Evolutionary conservation across 2,329 filamentous ascomycete genomes (phyloP), one percentile per base, ranked within the genome.

Genomic region (Akanthomyces uredinophilus): DNA sequence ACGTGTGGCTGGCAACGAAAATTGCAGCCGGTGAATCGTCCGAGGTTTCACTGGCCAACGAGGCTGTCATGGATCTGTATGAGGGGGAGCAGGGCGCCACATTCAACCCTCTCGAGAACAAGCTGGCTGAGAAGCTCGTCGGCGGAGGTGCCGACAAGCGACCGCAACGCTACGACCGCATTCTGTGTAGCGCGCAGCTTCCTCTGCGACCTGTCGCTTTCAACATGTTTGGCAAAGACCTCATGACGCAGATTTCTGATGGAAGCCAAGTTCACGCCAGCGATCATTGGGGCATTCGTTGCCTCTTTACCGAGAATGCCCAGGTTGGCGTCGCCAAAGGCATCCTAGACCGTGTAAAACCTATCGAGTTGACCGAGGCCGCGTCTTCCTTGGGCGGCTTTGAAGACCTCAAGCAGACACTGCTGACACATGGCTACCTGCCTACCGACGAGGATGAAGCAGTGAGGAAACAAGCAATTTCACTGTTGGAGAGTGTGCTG

Each of bases 101-200:
- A 0, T 89, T 87, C 68, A 81, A 89, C 67, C 86, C 86, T 0
- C 72, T 73, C 2, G 72, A 73, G 6, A 90, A 90, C 66, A 70
- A 72, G 1, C 75, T 87, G 14, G 86, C 87, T 3, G 78, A 80
- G 1, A 74, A 77, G 13, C 79, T 79, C 4, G 79, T 81, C 1
- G 77, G 76, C 3, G 74, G 69, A 51, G 78, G 79, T 1, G 71
- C 76, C 52, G 78, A 83, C 53, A 80, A 80, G 65, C 77, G 84
- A 22, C 86, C 87, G 2, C 87, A 89, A 68, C 75, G 87, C 53
- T 89, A 89, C 64, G 86, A 89, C 67, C 79, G 87, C 39, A 85
- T 90, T 50, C 71, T 88, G 3, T 71, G 86, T 39, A 81, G 78
- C 50, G 70, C 83, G 6, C 67, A 71, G 18, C 71, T 83, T 5